Evolutionary conservation across 2,329 filamentous ascomycete genomes (phyloP).

Genomic region (Arthrobotrys conoides): DNA sequence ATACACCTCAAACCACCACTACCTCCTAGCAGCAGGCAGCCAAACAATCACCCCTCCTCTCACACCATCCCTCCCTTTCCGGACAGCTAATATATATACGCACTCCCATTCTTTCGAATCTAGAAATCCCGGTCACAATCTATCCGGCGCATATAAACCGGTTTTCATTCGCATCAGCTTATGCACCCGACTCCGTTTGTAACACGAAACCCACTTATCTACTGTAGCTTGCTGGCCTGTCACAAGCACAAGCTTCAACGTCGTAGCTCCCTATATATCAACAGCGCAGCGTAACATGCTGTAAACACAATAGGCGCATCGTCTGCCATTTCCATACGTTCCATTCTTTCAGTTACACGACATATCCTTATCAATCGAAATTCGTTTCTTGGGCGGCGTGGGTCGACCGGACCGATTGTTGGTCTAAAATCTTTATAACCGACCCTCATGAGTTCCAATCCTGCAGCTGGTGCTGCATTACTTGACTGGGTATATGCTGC

Average conservation of each 20-base stretch:
- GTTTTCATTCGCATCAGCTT: constrained; percentile 2
- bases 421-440: constrained; percentile 2
- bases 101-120: neutral
- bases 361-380: constrained; percentile 11
- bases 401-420: constrained; percentile 7
- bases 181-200: constrained; percentile 20
- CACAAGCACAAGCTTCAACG: constrained; percentile 8
- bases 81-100: constrained; percentile 6
- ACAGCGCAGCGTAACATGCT: constrained; percentile 16
- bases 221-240: constrained; percentile 2
- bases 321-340: neutral
- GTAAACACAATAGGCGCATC: constrained; percentile 2
- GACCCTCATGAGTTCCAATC: constrained; percentile 59
- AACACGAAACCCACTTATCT: constrained; percentile 10
- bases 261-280: neutral
- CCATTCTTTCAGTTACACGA: constrained; percentile 1
- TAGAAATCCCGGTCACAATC: neutral
- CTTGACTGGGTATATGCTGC: constrained; percentile 63
- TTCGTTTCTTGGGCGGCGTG: neutral
- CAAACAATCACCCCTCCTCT: constrained; percentile 24
- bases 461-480: constrained; percentile 63
- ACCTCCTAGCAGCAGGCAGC: constrained; percentile 26
- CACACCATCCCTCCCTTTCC: constrained; percentile 7
- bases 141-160: neutral
- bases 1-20: constrained; percentile 9